A percentile compares a stretch with the other conserved stretches of the same genome.
These are phyloP conservation scores for Apiospora hydei DNA, from an alignment of 2,329 filamentous ascomycete species.

Conservation along the genomic window DNA sequence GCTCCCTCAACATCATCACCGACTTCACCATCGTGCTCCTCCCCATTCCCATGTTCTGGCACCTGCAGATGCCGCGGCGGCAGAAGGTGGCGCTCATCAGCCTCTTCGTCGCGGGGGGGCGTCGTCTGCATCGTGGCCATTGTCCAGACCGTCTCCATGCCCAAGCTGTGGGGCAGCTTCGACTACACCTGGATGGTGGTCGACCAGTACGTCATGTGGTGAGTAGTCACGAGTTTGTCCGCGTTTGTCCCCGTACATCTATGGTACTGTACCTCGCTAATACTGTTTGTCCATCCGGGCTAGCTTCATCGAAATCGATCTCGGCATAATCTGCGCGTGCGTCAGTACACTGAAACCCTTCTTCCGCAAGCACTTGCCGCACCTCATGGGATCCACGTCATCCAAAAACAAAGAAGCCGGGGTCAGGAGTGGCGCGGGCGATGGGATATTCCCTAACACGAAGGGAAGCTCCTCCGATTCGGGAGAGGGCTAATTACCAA, in stretches of 20 bases:
- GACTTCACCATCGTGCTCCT: conserved; percentile 23
- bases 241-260: neutral
- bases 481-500: neutral
- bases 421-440: too few relatives aligned
- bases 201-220: neutral
- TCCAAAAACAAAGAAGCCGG: too few relatives aligned
- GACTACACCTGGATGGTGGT: neutral
- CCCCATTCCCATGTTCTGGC: too few relatives aligned
- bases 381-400: neutral
- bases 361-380: neutral
- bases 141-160: too few relatives aligned
- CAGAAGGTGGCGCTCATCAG: conserved; percentile 14
- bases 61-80: neutral
- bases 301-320: neutral
- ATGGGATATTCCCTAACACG: too few relatives aligned
- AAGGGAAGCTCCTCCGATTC: neutral
- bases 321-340: neutral
- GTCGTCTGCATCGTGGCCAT: too few relatives aligned
- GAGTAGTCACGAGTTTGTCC: neutral
- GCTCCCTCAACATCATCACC: conserved; percentile 6
- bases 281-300: neutral
- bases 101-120: too few relatives aligned
- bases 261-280: neutral
- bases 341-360: neutral
- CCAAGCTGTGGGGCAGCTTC: neutral